A percentile compares a stretch with the other conserved stretches of the same genome.
Conservation (phyloP, 78 protist species). For the Dictyostelium firmibasis region DNA sequence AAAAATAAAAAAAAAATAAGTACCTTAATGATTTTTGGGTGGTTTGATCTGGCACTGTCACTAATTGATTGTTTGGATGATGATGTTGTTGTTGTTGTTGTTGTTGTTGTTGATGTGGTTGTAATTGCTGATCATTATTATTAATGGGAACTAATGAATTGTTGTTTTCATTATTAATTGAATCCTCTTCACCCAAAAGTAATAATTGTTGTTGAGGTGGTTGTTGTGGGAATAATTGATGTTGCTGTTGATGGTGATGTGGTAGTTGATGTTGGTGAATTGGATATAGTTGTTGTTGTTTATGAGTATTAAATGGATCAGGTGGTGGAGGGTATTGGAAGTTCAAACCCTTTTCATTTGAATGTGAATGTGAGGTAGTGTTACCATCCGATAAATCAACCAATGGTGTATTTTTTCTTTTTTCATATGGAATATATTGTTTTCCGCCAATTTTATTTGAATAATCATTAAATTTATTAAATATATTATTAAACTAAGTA, state of each 20-base stretch:
- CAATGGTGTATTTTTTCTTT: conserved; percentile 41
- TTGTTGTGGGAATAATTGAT: background rate
- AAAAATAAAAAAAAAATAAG: background rate
- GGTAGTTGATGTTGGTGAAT: background rate
- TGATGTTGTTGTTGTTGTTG: background rate
- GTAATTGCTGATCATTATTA: background rate
- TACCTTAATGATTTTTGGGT: background rate
- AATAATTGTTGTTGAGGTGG: background rate
- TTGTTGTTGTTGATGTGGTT: background rate
- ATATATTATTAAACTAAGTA: background rate
- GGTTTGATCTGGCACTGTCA: background rate
- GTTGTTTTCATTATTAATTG: background rate
- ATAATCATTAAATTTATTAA: background rate
- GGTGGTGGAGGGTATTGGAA: conserved; percentile 73
- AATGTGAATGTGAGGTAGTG: background rate
- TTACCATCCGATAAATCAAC: conserved; percentile 24
- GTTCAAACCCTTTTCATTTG: conserved; percentile 45
- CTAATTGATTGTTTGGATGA: background rate
- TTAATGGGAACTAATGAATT: background rate
- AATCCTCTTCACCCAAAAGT: background rate
- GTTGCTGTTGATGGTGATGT: background rate
- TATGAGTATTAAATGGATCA: background rate
- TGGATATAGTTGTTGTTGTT: background rate
- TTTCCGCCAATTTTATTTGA: conserved; percentile 14
- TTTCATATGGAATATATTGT: conserved; percentile 26